Evolutionary conservation across 345 rosid genomes (phyloP), one percentile per base, ranked within the genome.

Genomic region (Mangifera indica): DNA sequence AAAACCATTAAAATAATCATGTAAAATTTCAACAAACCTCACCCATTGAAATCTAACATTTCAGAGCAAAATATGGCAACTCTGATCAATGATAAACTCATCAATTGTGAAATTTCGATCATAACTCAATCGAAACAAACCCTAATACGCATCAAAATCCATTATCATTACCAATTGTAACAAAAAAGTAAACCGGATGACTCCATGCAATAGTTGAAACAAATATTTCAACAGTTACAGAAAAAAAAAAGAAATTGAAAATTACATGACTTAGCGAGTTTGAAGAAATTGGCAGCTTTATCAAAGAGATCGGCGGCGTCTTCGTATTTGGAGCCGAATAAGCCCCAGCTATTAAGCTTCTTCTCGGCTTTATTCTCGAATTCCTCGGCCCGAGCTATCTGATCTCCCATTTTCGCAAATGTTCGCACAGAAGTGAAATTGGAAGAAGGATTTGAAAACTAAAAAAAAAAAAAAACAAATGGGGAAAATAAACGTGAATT

Each of bases 221-320:
- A 2, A 0, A 46, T 8, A 25, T 26, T 58, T 18, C 63, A 18
- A 18, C 7, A 59, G 3, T 21, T 37, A 14, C 51, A 52, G 15
- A 32, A 55, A 67, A 18, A 2, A 6, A 67, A 58, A 54, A 18
- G 17, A 0, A 2, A 29, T 32, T 21, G 21, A 67, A 17, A 69
- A 54, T 3, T 86, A 89, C 92, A 87, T 4, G 90, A 81, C 84
- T 89, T 89, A 67, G 89, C 87, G 57, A 87, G 92, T 82, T 87
- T 89, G 87, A 73, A 89, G 70, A 66, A 87, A 73, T 89, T 89
- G 71, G 92, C 89, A 14, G 95, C 83, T 81, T 89, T 89, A 24
- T 86, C 92, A 77, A 79, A 89, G 74, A 89, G 91, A 77, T 89
- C 92, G 80, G 95, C 84, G 51, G 95, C 95, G 78, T 87, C 90